Evolutionary conservation across 2,329 filamentous ascomycete species (phyloP).

Genomic region (Epicoccum nigrum): DNA sequence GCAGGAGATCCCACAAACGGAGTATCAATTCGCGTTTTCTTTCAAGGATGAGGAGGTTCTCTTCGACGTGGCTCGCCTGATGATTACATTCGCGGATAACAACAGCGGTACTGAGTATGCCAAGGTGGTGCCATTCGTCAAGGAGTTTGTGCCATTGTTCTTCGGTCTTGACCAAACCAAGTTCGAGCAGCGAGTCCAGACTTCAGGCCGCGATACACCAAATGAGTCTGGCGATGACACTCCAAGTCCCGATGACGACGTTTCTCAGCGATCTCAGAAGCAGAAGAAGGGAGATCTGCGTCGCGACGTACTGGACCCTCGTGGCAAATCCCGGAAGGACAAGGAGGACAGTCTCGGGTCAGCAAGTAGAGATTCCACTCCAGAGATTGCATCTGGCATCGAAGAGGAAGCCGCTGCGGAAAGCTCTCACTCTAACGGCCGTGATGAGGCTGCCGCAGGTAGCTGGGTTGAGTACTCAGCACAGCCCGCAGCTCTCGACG

Average conservation of each 20-base stretch:
- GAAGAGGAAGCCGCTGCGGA: slow-evolving; percentile 76
- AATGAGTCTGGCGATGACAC: slow-evolving; percentile 64
- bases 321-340: slow-evolving; percentile 72
- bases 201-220: slow-evolving; percentile 46
- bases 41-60: slow-evolving; percentile 67
- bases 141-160: slow-evolving; percentile 58
- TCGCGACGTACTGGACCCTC: slow-evolving; percentile 82
- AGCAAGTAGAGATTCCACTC: slow-evolving; percentile 86
- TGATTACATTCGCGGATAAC: slow-evolving; percentile 53
- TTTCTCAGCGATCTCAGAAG: slow-evolving; percentile 71
- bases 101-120: slow-evolving; percentile 52
- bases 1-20: slow-evolving; percentile 63
- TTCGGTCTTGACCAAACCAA: slow-evolving; percentile 58
- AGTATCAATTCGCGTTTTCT: slow-evolving; percentile 76
- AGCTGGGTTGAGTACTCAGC: slow-evolving; percentile 68
- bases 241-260: slow-evolving; percentile 70
- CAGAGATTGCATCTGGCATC: slow-evolving; percentile 76
- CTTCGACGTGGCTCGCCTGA: slow-evolving; percentile 54
- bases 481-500: slow-evolving; percentile 63
- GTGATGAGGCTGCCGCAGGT: slow-evolving; percentile 67
- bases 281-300: slow-evolving; percentile 72
- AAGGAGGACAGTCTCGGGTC: slow-evolving; percentile 81
- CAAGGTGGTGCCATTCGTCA: slow-evolving; percentile 54
- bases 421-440: slow-evolving; percentile 59
- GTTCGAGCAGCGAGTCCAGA: slow-evolving; percentile 70